Evolutionary conservation across 2,329 filamentous ascomycete species (phyloP).

Genomic region (Fusarium sp.): DNA sequence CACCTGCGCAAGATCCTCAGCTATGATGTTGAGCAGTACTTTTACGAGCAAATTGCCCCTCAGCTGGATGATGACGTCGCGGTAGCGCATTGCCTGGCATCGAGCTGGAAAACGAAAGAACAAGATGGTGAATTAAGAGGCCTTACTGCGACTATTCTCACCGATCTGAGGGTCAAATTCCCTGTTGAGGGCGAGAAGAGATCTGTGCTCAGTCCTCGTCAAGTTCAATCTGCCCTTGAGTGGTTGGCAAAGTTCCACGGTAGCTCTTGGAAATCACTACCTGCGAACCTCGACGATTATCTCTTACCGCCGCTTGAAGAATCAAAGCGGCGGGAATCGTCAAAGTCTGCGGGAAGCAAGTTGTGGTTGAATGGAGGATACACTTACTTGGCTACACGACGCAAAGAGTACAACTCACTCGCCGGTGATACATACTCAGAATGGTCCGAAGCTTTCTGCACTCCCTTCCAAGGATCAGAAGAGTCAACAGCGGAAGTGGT

Average conservation of each 20-base stretch:
- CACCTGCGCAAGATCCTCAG: conserved; percentile 77
- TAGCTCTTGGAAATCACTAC: conserved; percentile 62
- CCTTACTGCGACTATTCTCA: conserved; percentile 70
- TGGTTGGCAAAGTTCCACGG: conserved; percentile 76
- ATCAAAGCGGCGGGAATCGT: conserved; percentile 48
- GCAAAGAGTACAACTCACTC: conserved; percentile 68
- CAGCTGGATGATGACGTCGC: conserved; percentile 60
- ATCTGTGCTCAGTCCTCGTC: conserved; percentile 60
- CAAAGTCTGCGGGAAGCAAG: conserved; percentile 41
- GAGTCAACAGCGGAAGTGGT: conserved; percentile 67
- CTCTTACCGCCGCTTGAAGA: conserved; percentile 72
- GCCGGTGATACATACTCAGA: conserved; percentile 64
- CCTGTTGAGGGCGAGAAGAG: conserved; percentile 71
- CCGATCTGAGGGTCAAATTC: conserved; percentile 67
- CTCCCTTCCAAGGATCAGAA: conserved; percentile 36
- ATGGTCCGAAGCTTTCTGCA: conserved; percentile 69
- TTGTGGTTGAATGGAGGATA: conserved; percentile 79
- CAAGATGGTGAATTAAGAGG: conserved; percentile 53
- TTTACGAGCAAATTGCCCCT: conserved; percentile 72
- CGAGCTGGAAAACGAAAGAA: conserved; percentile 52
- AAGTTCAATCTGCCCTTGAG: conserved; percentile 69
- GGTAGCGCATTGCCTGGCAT: conserved; percentile 67
- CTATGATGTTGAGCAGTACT: conserved; percentile 77
- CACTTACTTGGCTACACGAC: conserved; percentile 76
- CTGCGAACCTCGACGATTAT: conserved; percentile 54